Conservation (phyloP, 768 basidiomycete genomes). For the Crucibulum laeve region DNA sequence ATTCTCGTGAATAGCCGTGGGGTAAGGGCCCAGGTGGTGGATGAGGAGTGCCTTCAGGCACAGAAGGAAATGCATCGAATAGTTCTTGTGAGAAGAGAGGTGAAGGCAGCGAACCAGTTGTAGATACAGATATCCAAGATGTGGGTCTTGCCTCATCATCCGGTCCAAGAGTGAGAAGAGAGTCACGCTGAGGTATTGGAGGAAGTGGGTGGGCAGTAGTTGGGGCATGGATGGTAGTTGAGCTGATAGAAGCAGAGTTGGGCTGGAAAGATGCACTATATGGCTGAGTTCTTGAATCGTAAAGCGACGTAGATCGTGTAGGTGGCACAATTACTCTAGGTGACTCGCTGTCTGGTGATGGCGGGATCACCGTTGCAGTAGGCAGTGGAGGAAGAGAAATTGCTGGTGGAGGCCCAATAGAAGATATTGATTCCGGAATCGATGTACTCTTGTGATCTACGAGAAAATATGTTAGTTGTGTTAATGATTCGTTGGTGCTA, state of each 20-base stretch:
- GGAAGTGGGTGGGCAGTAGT: background rate
- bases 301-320: constrained; percentile 5
- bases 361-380: background rate
- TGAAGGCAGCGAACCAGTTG: constrained; percentile 35
- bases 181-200: background rate
- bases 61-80: constrained; percentile 71
- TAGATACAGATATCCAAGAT: constrained; percentile 45
- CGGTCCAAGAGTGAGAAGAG: background rate
- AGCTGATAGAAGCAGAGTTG: background rate
- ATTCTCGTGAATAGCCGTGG: background rate
- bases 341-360: background rate
- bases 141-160: constrained; percentile 24
- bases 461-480: background rate
- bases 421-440: constrained; percentile 1
- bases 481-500: background rate
- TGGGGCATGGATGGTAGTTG: background rate
- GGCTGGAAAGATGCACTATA: background rate
- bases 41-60: constrained; percentile 46
- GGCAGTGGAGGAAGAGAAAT: background rate
- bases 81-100: constrained; percentile 53
- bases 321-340: background rate
- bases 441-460: constrained; percentile 1
- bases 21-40: constrained; percentile 1
- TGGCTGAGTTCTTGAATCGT: background rate
- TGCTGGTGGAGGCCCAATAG: background rate